phyloP scores from a whole-genome alignment of 768 basidiomycete species.

The Pleurotus pulmonarius region DNA sequence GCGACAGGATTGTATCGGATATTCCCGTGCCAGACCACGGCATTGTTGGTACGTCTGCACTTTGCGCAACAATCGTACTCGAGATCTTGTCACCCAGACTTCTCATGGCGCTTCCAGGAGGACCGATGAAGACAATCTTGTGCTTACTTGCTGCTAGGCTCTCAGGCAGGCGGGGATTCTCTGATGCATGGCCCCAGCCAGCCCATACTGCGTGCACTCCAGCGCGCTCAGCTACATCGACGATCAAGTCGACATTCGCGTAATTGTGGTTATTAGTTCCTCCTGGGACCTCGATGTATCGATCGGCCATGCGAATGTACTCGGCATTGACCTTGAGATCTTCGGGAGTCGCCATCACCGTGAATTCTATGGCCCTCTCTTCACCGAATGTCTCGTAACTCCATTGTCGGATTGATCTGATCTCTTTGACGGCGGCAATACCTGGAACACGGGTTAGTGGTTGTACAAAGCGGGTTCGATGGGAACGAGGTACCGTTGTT shows the following conservation, averaged over 20 bases:
- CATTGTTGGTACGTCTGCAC: conserved; percentile 96
- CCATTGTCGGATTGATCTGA: conserved; percentile 98
- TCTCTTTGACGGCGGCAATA: conserved; percentile 99
- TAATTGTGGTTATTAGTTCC: conserved; percentile 99
- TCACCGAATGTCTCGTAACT: conserved; percentile 98
- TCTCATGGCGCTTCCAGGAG: conserved; percentile 97
- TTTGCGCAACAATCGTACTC: conserved; percentile 98
- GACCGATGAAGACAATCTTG: conserved; percentile 99
- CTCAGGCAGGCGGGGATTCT: conserved; percentile 96
- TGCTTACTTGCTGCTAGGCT: conserved; percentile 86
- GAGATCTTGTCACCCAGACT: conserved; percentile 99
- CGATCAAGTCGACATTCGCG: conserved; percentile 98
- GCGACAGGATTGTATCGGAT: conserved; percentile 77
- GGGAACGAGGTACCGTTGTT: conserved; percentile 73
- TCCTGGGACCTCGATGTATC: conserved; percentile 97
- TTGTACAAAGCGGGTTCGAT: neutral
- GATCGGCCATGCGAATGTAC: conserved; percentile 99
- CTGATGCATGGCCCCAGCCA: conserved; percentile 99
- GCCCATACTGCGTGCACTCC: conserved; percentile 99
- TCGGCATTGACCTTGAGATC: conserved; percentile 98
- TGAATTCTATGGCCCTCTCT: conserved; percentile 96
- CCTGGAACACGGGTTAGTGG: conserved; percentile 42
- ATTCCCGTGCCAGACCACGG: conserved; percentile 98
- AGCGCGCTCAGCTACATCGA: conserved; percentile 94
- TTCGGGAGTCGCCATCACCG: conserved; percentile 99